Base-by-base conservation (phyloP, 345 rosid genomes). In the Hibiscus trionum region DNA sequence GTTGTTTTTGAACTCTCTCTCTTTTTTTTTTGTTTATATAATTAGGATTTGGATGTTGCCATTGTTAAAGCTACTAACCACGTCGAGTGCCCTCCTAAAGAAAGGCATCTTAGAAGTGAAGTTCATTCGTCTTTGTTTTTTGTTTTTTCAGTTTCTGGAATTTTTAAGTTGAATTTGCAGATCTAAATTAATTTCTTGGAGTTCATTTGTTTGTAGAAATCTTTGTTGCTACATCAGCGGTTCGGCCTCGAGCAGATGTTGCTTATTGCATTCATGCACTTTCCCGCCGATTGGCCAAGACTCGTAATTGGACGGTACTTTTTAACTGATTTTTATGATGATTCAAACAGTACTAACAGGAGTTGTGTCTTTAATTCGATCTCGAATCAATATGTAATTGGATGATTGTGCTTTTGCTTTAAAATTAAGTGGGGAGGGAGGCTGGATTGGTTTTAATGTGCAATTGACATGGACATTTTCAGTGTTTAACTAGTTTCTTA, bases 21-120 rank as follows among this genome's bases (percentile, higher is more conserved):
- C 46, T 42, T 15, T 11, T 52, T 71, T 26, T 57, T 76, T 21
- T 21, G 24, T 21, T 21, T 21, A 21, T 76, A 61, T 61, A 27
- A 47, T 67, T 85, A 96, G 99, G 98, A 96, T 64, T 82, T 96
- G 88, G 99, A 96, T 86, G 96, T 96, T 53, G 99, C 99, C 50
- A 79, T 96, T 70, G 99, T 96, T 68, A 96, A 96, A 81, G 91
- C 99, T 12, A 92, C 99, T 4, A 96, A 91, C 72, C 99, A 96
- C 61, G 98, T 96, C 52, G 99, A 93, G 88, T 86, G 94, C 73
- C 97, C 97, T 31, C 99, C 99, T 64, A 96, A 96, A 78, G 99
- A 96, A 69, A 81, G 98, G 26, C 95, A 93, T 78, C 91, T 96
- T 72, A 72, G 96, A 76, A 96, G 99, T 96, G 69, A 80, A 56